Conservation (phyloP, 768 basidiomycete genomes). For the button mushroom (Agaricus bisporus) region DNA sequence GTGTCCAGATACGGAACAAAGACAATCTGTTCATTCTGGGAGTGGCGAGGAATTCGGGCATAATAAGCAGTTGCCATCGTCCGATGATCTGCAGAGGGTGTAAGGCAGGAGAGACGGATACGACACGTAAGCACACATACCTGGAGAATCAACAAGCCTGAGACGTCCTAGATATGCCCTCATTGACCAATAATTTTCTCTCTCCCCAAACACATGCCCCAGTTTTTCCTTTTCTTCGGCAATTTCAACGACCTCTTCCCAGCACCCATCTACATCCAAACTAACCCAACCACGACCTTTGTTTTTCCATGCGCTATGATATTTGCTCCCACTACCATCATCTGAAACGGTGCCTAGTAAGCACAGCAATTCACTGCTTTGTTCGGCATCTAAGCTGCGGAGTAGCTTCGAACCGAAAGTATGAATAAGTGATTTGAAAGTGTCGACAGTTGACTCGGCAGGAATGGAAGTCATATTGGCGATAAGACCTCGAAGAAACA, state of each 20-base stretch:
- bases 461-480: neutral
- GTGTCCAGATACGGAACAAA: slow-evolving; percentile 42
- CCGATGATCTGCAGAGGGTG: slow-evolving; percentile 8
- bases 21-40: slow-evolving; percentile 26
- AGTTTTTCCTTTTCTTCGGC: slow-evolving; percentile 35
- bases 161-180: slow-evolving; percentile 15
- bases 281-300: neutral
- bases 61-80: slow-evolving; percentile 35
- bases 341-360: slow-evolving; percentile 7
- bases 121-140: neutral
- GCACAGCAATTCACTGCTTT: slow-evolving; percentile 6
- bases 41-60: slow-evolving; percentile 27
- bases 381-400: neutral
- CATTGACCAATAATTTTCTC: slow-evolving; percentile 65
- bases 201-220: slow-evolving; percentile 26
- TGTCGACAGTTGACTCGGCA: neutral
- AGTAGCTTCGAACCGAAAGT: neutral
- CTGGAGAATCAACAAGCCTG: neutral
- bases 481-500: neutral
- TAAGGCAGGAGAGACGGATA: neutral
- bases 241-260: slow-evolving; percentile 43
- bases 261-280: slow-evolving; percentile 24
- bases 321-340: neutral
- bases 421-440: neutral
- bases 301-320: neutral